Conservation (phyloP, 257 asterid genomes). For the Solanum acaule region DNA sequence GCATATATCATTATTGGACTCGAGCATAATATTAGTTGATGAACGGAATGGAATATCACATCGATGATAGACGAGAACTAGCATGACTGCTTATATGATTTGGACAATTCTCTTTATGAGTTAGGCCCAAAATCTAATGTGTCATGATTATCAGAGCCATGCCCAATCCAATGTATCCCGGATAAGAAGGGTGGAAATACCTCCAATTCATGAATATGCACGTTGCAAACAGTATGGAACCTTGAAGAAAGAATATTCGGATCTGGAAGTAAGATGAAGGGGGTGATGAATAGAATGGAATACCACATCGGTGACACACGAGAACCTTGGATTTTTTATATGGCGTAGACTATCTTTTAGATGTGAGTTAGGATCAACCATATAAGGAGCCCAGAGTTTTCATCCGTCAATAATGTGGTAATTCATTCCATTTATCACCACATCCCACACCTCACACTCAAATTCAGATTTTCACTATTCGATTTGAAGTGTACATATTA, state of each 20-base stretch:
- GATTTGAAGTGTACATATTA: background rate
- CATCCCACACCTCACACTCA: background rate
- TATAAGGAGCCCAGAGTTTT: background rate
- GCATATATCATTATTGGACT: background rate
- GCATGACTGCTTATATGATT: fast-evolving
- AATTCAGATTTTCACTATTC: background rate
- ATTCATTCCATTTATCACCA: background rate
- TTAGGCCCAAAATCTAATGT: background rate
- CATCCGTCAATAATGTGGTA: background rate
- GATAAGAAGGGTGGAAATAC: background rate
- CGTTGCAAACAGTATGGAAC: background rate
- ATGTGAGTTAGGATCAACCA: background rate
- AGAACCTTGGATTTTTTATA: background rate
- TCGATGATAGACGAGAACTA: background rate
- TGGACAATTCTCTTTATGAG: too few relatives aligned
- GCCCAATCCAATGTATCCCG: background rate
- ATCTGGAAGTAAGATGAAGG: background rate
- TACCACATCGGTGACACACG: background rate
- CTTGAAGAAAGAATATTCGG: background rate
- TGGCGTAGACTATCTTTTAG: too few relatives aligned
- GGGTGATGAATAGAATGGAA: background rate
- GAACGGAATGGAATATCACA: background rate
- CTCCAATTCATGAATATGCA: background rate
- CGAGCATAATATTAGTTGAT: background rate
- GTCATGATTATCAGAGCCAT: background rate